Evolutionary conservation across 1,284 basidiomycete species (phyloP).

Genomic region (Trichosporon asahii): DNA sequence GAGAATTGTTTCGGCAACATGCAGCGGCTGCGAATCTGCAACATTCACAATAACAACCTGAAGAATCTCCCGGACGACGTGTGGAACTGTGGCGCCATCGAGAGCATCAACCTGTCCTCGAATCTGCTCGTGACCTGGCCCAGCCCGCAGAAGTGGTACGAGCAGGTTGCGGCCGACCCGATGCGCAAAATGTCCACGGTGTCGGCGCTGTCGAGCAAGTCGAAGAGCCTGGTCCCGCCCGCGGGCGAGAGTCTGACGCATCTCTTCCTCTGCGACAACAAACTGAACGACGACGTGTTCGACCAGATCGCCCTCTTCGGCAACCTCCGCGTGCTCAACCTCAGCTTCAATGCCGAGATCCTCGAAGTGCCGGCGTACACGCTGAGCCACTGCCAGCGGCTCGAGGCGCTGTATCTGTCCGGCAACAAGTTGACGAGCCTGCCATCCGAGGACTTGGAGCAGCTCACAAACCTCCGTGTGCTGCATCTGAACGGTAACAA

Average conservation of each 20-base stretch:
- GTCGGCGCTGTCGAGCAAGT: conserved; percentile 61
- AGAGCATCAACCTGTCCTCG: conserved; percentile 79
- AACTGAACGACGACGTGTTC: conserved; percentile 76
- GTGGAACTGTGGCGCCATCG: conserved; percentile 79
- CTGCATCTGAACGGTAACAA: conserved; percentile 93
- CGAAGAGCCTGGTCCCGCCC: conserved; percentile 16
- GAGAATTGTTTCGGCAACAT: conserved; percentile 67
- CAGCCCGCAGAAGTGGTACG: conserved; percentile 57
- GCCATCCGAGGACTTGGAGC: conserved; percentile 80
- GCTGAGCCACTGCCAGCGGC: conserved; percentile 63
- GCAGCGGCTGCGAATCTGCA: conserved; percentile 70
- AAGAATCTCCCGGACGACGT: conserved; percentile 69
- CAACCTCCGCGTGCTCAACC: conserved; percentile 77
- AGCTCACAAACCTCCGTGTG: conserved; percentile 64
- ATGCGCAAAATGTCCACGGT: conserved; percentile 29
- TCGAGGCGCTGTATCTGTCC: conserved; percentile 87
- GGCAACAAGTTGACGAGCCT: conserved; percentile 89
- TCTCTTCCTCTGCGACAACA: conserved; percentile 87
- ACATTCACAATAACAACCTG: conserved; percentile 90
- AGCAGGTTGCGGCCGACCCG: conserved; percentile 23
- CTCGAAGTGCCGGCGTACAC: conserved; percentile 79
- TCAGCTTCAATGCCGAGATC: conserved; percentile 88
- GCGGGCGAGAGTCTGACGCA: conserved; percentile 43
- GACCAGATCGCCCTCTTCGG: conserved; percentile 69
- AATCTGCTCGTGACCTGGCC: conserved; percentile 77